phyloP scores from a whole-genome alignment of 2,329 filamentous ascomycete genomes.

The Venturia nashicola region DNA sequence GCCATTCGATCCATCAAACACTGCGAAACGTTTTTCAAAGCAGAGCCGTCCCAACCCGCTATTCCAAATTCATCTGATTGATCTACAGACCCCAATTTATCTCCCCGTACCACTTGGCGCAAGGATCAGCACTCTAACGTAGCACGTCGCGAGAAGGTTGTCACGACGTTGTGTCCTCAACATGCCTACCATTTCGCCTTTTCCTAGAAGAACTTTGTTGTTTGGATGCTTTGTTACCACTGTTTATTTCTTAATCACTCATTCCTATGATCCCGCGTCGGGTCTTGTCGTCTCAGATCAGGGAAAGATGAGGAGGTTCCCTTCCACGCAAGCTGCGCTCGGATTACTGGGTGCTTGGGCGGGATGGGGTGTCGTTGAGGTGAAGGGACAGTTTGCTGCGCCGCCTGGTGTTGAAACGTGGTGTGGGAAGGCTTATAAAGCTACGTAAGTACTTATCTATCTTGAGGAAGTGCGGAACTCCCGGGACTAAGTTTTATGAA shows the following conservation, averaged over 20 bases:
- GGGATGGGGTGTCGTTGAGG: background rate
- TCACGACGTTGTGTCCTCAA: background rate
- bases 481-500: background rate
- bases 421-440: slow-evolving; percentile 37
- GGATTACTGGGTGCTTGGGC: background rate
- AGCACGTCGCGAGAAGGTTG: background rate
- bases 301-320: background rate
- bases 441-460: slow-evolving; percentile 22
- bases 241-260: background rate
- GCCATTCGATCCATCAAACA: background rate
- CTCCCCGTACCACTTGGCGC: background rate
- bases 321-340: background rate
- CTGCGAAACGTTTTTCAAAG: no score
- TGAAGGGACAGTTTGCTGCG: slow-evolving; percentile 2
- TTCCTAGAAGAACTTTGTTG: background rate
- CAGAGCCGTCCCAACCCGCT: no score
- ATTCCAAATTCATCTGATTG: no score
- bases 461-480: background rate
- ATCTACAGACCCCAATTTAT: background rate
- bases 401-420: slow-evolving; percentile 32
- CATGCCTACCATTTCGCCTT: background rate
- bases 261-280: background rate
- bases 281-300: background rate
- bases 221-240: background rate
- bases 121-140: background rate